Evolutionary conservation across 1,284 basidiomycete species (phyloP).

Genomic region (Apiotrichum veenhuisii): DNA sequence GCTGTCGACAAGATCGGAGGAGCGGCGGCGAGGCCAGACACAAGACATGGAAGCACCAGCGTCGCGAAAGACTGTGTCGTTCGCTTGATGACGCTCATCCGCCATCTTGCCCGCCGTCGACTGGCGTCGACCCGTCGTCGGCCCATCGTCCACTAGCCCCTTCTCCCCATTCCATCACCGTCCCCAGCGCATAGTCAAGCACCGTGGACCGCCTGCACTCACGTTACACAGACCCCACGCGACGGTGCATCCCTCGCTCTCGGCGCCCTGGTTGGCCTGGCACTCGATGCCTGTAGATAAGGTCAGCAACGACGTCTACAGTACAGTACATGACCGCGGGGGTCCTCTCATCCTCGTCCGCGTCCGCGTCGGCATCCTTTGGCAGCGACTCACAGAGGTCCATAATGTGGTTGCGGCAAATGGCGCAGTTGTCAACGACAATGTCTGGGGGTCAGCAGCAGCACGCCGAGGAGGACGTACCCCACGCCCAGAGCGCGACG

Average conservation of each 20-base stretch:
- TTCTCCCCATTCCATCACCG: too few relatives aligned
- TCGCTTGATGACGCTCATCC: too few relatives aligned
- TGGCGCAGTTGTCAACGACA: conserved; percentile 92
- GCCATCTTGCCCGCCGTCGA: too few relatives aligned
- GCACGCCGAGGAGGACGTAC: conserved; percentile 52
- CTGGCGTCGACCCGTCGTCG: too few relatives aligned
- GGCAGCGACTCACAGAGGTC: conserved; percentile 71
- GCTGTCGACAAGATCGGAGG: too few relatives aligned
- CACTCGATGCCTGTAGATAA: conserved; percentile 84
- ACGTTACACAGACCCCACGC: conserved; percentile 99
- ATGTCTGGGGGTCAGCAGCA: conserved; percentile 60
- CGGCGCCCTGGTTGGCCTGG: conserved; percentile 97
- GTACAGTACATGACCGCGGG: neutral
- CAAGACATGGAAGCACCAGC: too few relatives aligned
- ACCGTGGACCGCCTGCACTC: conserved; percentile 38
- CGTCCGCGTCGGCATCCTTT: neutral
- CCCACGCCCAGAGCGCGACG: conserved; percentile 94
- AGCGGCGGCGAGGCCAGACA: too few relatives aligned
- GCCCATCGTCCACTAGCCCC: too few relatives aligned
- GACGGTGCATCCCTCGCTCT: conserved; percentile 92
- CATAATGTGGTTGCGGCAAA: conserved; percentile 98
- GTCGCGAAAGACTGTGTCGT: too few relatives aligned
- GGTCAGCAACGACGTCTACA: neutral
- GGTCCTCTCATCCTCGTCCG: neutral
- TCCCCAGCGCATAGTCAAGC: too few relatives aligned